Evolutionary conservation across 495 filamentous ascomycete species (phyloP).

Genomic region (Opeltia flavorubescens): DNA sequence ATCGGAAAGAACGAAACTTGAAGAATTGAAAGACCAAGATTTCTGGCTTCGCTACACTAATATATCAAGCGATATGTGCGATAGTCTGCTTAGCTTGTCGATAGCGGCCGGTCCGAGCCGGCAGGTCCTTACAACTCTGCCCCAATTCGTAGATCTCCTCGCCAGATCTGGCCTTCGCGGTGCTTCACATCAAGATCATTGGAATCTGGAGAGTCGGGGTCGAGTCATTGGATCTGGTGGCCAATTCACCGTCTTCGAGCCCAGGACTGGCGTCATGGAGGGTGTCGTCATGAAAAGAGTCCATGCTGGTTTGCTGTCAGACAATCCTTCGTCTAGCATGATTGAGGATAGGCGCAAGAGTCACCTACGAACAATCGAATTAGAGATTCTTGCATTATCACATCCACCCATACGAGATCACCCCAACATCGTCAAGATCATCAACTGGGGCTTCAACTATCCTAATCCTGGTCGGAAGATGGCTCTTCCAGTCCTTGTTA

Average conservation of each 20-base stretch:
- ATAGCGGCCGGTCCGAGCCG: not conserved
- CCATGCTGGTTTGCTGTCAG: not conserved
- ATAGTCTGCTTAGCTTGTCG: too few relatives aligned
- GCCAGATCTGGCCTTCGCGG: not conserved
- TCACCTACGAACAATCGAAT: not conserved
- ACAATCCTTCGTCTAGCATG: not conserved
- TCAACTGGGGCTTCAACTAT: conserved; percentile 4
- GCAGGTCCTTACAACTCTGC: not conserved
- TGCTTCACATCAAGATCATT: not conserved
- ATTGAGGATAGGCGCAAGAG: not conserved
- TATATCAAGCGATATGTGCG: too few relatives aligned
- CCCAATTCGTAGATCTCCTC: not conserved
- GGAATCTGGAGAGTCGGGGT: not conserved
- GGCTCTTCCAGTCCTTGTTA: not conserved
- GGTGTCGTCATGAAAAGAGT: not conserved
- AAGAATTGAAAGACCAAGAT: too few relatives aligned
- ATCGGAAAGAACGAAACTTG: too few relatives aligned
- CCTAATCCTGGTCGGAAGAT: not conserved
- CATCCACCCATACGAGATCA: conserved; percentile 5
- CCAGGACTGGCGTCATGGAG: not conserved
- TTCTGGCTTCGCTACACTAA: too few relatives aligned
- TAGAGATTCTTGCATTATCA: conserved; percentile 1
- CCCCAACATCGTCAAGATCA: conserved; percentile 14
- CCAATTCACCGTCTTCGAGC: not conserved
- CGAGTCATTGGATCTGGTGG: not conserved